A percentile compares a stretch with the other conserved stretches of the same genome.
These are phyloP conservation scores for Neopestalotiopsis clavispora DNA, from an alignment of 2,329 filamentous ascomycete species.

Conservation along the genomic window DNA sequence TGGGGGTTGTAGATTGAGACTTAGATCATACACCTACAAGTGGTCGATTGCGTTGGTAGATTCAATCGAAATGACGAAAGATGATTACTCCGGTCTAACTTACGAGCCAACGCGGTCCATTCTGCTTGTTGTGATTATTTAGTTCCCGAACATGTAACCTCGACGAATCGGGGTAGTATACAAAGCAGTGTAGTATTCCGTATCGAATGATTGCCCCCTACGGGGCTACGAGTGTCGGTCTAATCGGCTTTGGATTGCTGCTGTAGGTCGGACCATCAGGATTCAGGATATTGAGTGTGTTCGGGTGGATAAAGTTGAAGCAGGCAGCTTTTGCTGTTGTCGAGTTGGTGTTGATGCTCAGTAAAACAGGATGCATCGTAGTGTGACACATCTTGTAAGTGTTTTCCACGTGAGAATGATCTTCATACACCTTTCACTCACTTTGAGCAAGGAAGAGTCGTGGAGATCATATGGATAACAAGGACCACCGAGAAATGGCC, in stretches of 20 bases:
- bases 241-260: background rate
- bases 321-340: background rate
- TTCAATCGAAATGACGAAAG: background rate
- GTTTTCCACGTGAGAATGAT: background rate
- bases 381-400: background rate
- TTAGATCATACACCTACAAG: background rate
- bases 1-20: conserved; percentile 15
- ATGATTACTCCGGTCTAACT: too few relatives aligned
- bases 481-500: too few relatives aligned
- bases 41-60: background rate
- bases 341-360: background rate
- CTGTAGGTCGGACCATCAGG: conserved; percentile 1
- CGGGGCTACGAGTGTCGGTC: too few relatives aligned
- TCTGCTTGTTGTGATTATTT: too few relatives aligned
- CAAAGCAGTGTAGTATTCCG: too few relatives aligned
- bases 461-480: background rate
- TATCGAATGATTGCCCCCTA: too few relatives aligned
- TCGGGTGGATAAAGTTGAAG: background rate
- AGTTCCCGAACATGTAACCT: too few relatives aligned
- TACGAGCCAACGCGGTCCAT: too few relatives aligned
- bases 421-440: too few relatives aligned
- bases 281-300: too few relatives aligned
- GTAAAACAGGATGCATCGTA: background rate
- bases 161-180: too few relatives aligned
- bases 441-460: background rate